A percentile compares a stretch with the other conserved stretches of the same genome.
Conservation (phyloP, 148 eudicot species). For the Rhododendron kiyosumense region DNA sequence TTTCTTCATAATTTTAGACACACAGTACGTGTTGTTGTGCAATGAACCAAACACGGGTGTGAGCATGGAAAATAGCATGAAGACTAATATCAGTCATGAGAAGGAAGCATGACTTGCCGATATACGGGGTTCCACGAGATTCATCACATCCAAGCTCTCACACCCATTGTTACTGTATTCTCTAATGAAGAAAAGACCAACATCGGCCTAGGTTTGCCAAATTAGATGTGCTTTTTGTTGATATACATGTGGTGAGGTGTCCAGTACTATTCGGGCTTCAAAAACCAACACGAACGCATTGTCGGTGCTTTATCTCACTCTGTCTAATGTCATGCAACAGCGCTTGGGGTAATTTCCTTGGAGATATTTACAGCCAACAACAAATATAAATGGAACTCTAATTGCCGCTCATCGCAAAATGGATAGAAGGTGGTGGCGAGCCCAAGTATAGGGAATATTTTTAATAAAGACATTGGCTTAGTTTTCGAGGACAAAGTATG, state of each 20-base stretch:
- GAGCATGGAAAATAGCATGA: not conserved
- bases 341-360: constrained; percentile 89
- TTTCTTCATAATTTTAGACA: not conserved
- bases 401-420: constrained; percentile 74
- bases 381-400: constrained; percentile 74
- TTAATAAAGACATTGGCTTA: not conserved
- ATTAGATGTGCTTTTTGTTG: not conserved
- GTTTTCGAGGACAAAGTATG: not conserved
- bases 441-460: constrained; percentile 52
- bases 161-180: not conserved
- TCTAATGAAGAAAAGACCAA: not conserved
- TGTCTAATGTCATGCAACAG: constrained; percentile 26
- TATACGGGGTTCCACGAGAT: not conserved
- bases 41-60: not conserved
- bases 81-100: not conserved
- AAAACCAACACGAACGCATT: not conserved
- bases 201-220: not conserved
- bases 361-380: constrained; percentile 93
- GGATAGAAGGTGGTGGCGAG: constrained; percentile 98
- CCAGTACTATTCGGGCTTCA: not conserved
- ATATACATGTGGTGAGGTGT: not conserved
- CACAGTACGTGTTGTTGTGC: not conserved
- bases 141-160: not conserved
- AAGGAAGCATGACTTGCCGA: not conserved
- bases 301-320: not conserved